phyloP scores from a whole-genome alignment of 78 protist genomes.

The Salpingoeca rosetta region DNA sequence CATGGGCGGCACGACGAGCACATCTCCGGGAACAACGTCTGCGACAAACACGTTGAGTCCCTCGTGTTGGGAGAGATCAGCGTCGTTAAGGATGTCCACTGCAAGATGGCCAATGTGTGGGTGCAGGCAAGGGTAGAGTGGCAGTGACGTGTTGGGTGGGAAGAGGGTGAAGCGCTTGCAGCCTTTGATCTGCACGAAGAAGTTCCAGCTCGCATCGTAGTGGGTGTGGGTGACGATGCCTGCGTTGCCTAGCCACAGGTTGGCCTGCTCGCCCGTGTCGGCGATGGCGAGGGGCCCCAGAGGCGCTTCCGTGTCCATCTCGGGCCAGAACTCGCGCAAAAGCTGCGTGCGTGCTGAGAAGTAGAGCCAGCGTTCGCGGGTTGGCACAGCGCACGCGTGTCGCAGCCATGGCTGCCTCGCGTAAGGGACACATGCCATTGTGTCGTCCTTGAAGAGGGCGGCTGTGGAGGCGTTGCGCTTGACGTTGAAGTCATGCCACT shows the following conservation, averaged over 20 bases:
- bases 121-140: neutral
- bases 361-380: no score
- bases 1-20: no score
- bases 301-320: neutral
- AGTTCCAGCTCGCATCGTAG: neutral
- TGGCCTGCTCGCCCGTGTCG: neutral
- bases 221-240: neutral
- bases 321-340: neutral
- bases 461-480: neutral
- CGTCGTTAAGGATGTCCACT: no score
- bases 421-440: neutral
- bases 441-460: neutral
- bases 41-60: no score
- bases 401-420: no score
- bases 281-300: neutral
- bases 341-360: neutral
- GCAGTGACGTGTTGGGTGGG: neutral
- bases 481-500: neutral
- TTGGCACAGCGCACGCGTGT: no score
- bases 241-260: neutral
- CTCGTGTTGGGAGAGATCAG: no score
- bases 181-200: conserved; percentile 4
- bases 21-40: no score
- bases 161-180: neutral
- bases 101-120: neutral